These are phyloP conservation scores for Aurinia saxatilis DNA, from an alignment of 345 rosid genomes.

Conservation along the genomic window DNA sequence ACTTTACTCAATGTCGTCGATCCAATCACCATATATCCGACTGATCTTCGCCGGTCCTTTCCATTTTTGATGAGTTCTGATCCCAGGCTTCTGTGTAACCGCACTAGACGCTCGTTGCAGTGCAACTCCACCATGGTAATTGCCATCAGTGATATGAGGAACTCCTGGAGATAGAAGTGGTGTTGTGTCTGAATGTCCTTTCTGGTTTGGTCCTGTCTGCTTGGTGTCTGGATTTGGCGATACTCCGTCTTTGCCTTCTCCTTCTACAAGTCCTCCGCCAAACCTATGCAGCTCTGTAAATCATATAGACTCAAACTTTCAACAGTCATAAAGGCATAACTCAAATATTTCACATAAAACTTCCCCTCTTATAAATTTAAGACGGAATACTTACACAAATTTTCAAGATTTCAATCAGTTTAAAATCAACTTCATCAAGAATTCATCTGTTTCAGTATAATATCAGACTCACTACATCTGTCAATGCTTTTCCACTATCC, in stretches of 20 bases:
- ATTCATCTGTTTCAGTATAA: not conserved
- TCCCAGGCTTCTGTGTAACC: conserved; percentile 68
- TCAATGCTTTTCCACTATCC: not conserved
- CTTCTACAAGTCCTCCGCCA: conserved; percentile 75
- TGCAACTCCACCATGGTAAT: conserved; percentile 52
- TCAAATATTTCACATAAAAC: not conserved
- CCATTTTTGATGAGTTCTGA: conserved; percentile 86
- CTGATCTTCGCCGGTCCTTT: conserved; percentile 95
- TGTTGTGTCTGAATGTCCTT: conserved; percentile 43
- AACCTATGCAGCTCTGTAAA: conserved; percentile 73
- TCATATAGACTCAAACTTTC: conserved; percentile 2
- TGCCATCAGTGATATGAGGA: conserved; percentile 45
- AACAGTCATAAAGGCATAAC: not conserved
- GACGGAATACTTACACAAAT: not conserved
- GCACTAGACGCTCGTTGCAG: conserved; percentile 67
- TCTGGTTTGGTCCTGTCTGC: conserved; percentile 50
- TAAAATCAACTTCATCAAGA: not conserved
- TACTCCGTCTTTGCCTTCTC: conserved; percentile 51
- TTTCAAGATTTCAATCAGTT: not conserved
- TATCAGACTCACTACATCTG: not conserved
- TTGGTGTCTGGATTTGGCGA: conserved; percentile 47
- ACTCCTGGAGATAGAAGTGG: conserved; percentile 39
- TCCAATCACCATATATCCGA: conserved; percentile 99
- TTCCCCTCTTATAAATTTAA: not conserved
- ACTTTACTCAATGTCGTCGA: conserved; percentile 71